Percentiles rank a stretch among this genome's conserved stretches.
These are phyloP conservation scores for Cladosporium sp. DNA, from an alignment of 2,329 filamentous ascomycete genomes.

Conservation along the genomic window DNA sequence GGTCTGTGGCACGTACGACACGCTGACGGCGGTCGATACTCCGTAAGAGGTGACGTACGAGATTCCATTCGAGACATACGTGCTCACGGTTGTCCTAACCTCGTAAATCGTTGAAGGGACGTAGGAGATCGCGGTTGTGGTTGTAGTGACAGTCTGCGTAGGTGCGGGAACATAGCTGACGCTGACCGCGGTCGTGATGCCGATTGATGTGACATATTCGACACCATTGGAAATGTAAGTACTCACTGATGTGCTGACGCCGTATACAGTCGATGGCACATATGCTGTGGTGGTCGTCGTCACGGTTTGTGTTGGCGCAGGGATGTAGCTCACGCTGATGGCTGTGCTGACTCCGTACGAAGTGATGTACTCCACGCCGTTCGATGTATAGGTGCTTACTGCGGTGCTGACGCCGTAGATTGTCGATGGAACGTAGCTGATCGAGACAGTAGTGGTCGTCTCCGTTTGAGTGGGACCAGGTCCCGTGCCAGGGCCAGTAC, in stretches of 20 bases:
- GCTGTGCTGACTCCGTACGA: constrained; percentile 33
- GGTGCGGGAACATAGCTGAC: constrained; percentile 27
- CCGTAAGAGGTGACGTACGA: constrained; percentile 31
- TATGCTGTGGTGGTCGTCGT: constrained; percentile 29
- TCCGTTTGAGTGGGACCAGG: constrained; percentile 13
- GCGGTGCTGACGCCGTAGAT: constrained; percentile 29
- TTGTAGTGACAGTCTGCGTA: constrained; percentile 31
- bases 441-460: constrained; percentile 14
- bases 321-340: constrained; percentile 28
- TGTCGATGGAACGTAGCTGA: constrained; percentile 26
- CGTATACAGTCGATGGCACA: constrained; percentile 29
- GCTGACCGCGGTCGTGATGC: constrained; percentile 30
- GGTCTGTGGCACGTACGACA: constrained; percentile 17
- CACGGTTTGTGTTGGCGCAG: constrained; percentile 27
- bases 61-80: constrained; percentile 30
- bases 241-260: constrained; percentile 28
- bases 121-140: constrained; percentile 24
- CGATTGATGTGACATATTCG: constrained; percentile 29
- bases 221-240: constrained; percentile 31
- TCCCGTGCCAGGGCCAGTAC: constrained; percentile 24
- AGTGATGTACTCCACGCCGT: constrained; percentile 28
- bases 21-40: constrained; percentile 27
- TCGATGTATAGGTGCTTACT: constrained; percentile 29
- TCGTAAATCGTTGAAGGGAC: constrained; percentile 17
- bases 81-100: constrained; percentile 3